Base-by-base conservation (phyloP, 2,329 filamentous ascomycete species). In the Rhynchosporium agropyri region DNA sequence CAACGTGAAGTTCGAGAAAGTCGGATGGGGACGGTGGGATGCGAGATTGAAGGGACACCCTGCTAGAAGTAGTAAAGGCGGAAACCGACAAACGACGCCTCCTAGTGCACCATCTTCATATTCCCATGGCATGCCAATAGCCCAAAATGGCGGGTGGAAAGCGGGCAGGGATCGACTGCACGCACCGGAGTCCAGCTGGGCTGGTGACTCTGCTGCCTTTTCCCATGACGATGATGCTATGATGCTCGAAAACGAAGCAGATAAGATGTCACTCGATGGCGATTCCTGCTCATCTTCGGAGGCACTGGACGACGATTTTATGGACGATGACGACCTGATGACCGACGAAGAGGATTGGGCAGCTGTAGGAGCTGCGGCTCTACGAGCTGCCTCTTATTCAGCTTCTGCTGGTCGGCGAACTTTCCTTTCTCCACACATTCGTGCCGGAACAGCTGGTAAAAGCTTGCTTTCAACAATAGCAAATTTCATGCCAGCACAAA, bases 321-420 rank as follows among this genome's bases (percentile, higher is more conserved):
- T 88, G 79, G 87, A 88, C 70, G 89, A 96, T 65, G 88, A 90
- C 68, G 92, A 97, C 73, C 84, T 91, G 64, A 98, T 91, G 64
- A 98, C 95, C 29, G 95, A 98, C 74, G 92, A 97, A 74, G 94
- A 98, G 77, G 93, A 98, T 77, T 97, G 94, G 93, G 91, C 90
- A 53, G 87, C 90, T 58, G 89, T 97, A 66, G 94, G 92, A 60
- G 91, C 93, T 36, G 92, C 90, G 60, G 91, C 91, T 68, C 83
- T 97, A 69, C 88, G 93, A 68, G 84, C 85, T 63, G 82, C 83
- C 55, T 88, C 85, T 6, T 87, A 87, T 71, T 81, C 83, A 60
- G 83, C 77, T 71, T 83, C 80, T 70, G 79, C 84, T 78, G 79
- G 86, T 76, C 70, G 76, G 73, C 72, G 76, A 69, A 75, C 80